Conservation (phyloP, 2,329 filamentous ascomycete genomes). For the Stagonosporopsis tanaceti region DNA sequence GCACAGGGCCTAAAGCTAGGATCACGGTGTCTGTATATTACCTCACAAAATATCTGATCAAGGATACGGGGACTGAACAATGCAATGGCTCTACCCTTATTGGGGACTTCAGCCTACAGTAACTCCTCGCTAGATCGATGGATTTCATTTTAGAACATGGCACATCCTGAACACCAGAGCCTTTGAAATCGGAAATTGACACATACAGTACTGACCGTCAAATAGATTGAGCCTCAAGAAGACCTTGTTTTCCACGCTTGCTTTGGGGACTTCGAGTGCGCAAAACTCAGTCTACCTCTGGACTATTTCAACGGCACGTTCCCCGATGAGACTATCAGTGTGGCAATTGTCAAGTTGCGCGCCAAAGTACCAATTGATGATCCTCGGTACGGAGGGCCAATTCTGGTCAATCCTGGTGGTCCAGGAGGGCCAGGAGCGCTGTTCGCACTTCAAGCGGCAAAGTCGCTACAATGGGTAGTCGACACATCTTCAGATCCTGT, state of each 20-base stretch:
- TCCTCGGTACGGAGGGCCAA: constrained; percentile 51
- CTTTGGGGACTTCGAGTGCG: constrained; percentile 44
- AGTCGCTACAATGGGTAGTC: constrained; percentile 38
- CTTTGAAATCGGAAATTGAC: not conserved
- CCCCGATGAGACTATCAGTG: constrained; percentile 37
- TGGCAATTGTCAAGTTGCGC: constrained; percentile 44
- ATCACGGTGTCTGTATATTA: not conserved
- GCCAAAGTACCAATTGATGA: constrained; percentile 47
- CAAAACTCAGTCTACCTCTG: constrained; percentile 46
- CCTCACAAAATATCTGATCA: not conserved
- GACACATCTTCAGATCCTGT: constrained; percentile 31
- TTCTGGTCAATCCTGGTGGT: constrained; percentile 56
- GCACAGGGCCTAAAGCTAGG: not conserved
- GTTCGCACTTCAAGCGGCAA: constrained; percentile 37
- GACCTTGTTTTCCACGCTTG: constrained; percentile 44
- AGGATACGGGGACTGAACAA: not conserved
- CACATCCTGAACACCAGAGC: not conserved
- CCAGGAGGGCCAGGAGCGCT: constrained; percentile 53
- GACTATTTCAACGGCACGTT: constrained; percentile 50
- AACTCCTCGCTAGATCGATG: not conserved
- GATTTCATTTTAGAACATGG: not conserved
- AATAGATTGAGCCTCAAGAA: constrained; percentile 36
- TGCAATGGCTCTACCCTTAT: not conserved
- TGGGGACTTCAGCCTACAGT: not conserved
- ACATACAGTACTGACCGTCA: constrained; percentile 23